Evolutionary conservation across 2,329 filamentous ascomycete genomes (phyloP).

Genomic region (Aureobasidium sp.): DNA sequence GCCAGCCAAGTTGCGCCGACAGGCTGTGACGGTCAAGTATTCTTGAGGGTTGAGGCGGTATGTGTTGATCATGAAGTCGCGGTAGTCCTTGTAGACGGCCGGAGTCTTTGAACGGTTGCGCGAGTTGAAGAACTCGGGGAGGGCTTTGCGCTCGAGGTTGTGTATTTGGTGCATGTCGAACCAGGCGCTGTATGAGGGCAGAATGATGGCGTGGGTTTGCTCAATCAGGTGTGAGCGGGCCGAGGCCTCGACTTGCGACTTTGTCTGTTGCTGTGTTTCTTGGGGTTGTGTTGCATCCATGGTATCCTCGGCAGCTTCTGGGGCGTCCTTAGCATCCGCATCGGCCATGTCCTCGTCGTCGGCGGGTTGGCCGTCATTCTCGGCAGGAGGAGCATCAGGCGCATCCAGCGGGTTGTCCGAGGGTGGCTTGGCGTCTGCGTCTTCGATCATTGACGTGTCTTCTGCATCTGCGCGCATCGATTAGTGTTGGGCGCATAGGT

Average conservation of each 20-base stretch:
- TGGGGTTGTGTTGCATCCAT: slow-evolving; percentile 41
- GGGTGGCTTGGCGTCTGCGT: slow-evolving; percentile 19
- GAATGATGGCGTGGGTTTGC: slow-evolving; percentile 90
- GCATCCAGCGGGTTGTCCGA: slow-evolving; percentile 35
- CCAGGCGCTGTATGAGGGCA: slow-evolving; percentile 97
- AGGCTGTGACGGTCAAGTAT: slow-evolving; percentile 95
- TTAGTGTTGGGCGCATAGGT: background rate
- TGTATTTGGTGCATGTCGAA: slow-evolving; percentile 96
- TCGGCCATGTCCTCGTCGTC: slow-evolving; percentile 54
- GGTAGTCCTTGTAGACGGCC: slow-evolving; percentile 96
- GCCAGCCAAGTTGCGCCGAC: slow-evolving; percentile 85
- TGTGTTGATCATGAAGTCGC: slow-evolving; percentile 99
- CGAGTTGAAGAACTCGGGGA: slow-evolving; percentile 98
- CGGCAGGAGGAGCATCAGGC: slow-evolving; percentile 29
- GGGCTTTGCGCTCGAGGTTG: slow-evolving; percentile 83
- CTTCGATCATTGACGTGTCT: slow-evolving; percentile 31
- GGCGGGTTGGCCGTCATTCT: slow-evolving; percentile 25
- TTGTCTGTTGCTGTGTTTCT: slow-evolving; percentile 49
- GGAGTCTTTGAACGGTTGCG: slow-evolving; percentile 97
- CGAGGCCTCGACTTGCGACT: slow-evolving; percentile 73
- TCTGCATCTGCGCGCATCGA: slow-evolving; percentile 12
- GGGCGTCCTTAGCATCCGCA: slow-evolving; percentile 43
- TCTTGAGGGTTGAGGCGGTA: slow-evolving; percentile 93
- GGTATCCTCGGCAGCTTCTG: slow-evolving; percentile 40
- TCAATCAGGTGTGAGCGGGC: slow-evolving; percentile 87